Percentiles rank a stretch among this genome's conserved stretches.
Conservation (phyloP, 2,329 filamentous ascomycete species). For the Sclerotiophoma versabilis region DNA sequence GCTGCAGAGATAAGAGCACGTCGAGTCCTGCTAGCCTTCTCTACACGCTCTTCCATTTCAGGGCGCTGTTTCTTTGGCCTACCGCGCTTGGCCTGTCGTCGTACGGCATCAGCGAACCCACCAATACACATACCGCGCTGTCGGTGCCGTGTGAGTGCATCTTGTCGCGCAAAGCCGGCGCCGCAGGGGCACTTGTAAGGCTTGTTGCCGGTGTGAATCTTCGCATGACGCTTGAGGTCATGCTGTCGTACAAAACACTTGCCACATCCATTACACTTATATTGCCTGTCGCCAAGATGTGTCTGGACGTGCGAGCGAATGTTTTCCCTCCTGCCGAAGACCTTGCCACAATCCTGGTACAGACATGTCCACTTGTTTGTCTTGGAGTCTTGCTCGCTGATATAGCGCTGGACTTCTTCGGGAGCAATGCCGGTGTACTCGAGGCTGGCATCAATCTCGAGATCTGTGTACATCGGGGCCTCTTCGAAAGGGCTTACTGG, state of each 20-base stretch:
- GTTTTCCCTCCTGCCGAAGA: slow-evolving; percentile 97
- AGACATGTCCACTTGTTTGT: slow-evolving; percentile 58
- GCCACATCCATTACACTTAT: slow-evolving; percentile 87
- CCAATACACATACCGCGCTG: slow-evolving; percentile 97
- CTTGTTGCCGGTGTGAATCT: slow-evolving; percentile 96
- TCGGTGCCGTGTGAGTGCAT: slow-evolving; percentile 90
- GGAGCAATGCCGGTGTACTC: slow-evolving; percentile 83
- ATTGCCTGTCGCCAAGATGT: slow-evolving; percentile 94
- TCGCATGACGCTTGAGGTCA: slow-evolving; percentile 94
- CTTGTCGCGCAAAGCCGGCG: slow-evolving; percentile 92
- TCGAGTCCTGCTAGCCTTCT: slow-evolving; percentile 64
- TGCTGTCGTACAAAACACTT: slow-evolving; percentile 98
- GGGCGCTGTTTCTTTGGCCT: slow-evolving; percentile 69
- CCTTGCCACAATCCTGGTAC: slow-evolving; percentile 78
- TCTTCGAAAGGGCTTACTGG: slow-evolving; percentile 28
- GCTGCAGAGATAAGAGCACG: slow-evolving; percentile 43
- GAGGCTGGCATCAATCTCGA: slow-evolving; percentile 67
- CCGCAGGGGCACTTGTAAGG: slow-evolving; percentile 94
- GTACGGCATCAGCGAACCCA: slow-evolving; percentile 82
- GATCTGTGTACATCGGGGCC: slow-evolving; percentile 45
- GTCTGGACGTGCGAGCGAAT: slow-evolving; percentile 99
- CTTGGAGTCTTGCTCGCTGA: slow-evolving; percentile 54
- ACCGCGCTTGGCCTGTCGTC: slow-evolving; percentile 71
- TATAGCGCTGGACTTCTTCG: slow-evolving; percentile 69
- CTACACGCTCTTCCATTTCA: slow-evolving; percentile 63